A percentile compares a stretch with the other conserved stretches of the same genome.
phyloP scores from a whole-genome alignment of 768 basidiomycete genomes.

The Sistotremastrum niveocremeum region DNA sequence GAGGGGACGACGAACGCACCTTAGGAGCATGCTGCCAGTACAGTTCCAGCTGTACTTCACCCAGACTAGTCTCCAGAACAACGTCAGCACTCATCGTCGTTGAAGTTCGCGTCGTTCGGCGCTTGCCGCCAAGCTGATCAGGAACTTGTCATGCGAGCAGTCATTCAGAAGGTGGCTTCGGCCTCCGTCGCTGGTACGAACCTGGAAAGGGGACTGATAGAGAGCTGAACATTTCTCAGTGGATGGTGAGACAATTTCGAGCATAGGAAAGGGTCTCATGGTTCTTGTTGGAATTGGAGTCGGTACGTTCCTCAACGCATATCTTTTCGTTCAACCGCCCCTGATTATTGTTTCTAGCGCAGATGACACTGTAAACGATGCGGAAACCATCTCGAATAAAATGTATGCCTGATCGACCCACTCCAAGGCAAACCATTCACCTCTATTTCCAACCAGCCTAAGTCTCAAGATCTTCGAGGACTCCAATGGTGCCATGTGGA shows the following conservation, averaged over 20 bases:
- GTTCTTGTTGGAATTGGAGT: constrained; percentile 81
- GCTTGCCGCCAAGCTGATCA: neutral
- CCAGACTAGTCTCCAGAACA: constrained; percentile 68
- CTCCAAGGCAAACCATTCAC: constrained; percentile 3
- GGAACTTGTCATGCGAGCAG: constrained; percentile 51
- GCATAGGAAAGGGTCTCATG: constrained; percentile 76
- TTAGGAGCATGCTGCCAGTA: constrained; percentile 88
- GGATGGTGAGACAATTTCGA: constrained; percentile 63
- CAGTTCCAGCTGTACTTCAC: constrained; percentile 80
- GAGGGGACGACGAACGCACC: constrained; percentile 17
- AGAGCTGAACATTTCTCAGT: constrained; percentile 31
- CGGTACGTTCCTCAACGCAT: constrained; percentile 31
- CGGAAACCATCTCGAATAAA: constrained; percentile 63
- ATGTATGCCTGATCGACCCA: constrained; percentile 36
- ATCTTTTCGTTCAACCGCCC: constrained; percentile 2
- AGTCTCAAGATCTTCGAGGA: constrained; percentile 63
- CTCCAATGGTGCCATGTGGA: constrained; percentile 62
- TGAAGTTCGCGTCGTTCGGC: constrained; percentile 1
- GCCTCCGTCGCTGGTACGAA: constrained; percentile 71
- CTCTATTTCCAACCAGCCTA: constrained; percentile 30
- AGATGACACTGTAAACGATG: constrained; percentile 77
- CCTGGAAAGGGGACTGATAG: neutral
- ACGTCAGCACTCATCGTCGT: constrained; percentile 34
- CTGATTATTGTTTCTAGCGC: constrained; percentile 14
- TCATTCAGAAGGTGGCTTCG: constrained; percentile 70